Conservation (phyloP, 305 asterid species). For the Fraxinus angustifolia region DNA sequence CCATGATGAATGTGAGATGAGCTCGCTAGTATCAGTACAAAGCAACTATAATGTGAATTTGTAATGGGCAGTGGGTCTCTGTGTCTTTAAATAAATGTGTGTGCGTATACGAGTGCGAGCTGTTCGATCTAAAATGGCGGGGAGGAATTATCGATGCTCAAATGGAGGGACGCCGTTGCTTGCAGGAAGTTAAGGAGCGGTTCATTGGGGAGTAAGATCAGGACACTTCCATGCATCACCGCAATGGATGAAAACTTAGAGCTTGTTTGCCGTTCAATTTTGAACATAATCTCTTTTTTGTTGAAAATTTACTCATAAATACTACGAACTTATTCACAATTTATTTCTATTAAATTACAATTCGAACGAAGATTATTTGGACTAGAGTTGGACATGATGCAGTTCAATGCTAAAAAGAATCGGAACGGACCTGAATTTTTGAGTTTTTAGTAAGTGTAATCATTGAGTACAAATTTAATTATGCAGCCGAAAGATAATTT, state of each 20-base stretch:
- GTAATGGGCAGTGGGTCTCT: neutral
- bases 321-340: neutral
- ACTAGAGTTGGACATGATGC: neutral
- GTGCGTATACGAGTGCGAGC: neutral
- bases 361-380: neutral
- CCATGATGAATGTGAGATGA: conserved; percentile 30
- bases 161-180: neutral
- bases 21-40: neutral
- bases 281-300: neutral
- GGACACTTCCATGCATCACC: neutral
- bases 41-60: neutral
- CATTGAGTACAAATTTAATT: too few relatives aligned
- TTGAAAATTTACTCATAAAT: neutral
- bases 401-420: too few relatives aligned
- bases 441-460: too few relatives aligned
- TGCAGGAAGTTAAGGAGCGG: neutral
- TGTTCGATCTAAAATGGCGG: neutral
- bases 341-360: neutral
- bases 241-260: neutral
- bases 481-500: too few relatives aligned
- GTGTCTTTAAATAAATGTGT: neutral
- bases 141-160: conserved; percentile 9
- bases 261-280: neutral
- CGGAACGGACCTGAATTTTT: too few relatives aligned
- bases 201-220: neutral